These are phyloP conservation scores for Ambispora gerdemannii DNA, from an alignment of 192 early-diverging fungal genomes.

Conservation along the genomic window DNA sequence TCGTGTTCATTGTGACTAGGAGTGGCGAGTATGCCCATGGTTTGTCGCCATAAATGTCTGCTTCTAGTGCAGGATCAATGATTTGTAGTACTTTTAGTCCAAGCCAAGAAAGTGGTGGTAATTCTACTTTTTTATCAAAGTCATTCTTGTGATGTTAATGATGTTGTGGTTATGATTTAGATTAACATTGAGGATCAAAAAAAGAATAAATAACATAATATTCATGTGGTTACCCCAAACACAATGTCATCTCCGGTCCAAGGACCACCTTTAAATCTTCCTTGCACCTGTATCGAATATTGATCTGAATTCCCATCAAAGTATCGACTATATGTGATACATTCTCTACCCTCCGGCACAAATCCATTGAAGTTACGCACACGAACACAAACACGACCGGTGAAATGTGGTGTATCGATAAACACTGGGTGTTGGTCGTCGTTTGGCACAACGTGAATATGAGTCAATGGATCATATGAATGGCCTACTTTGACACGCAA, in stretches of 20 bases:
- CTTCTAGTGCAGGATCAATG: slow-evolving; percentile 73
- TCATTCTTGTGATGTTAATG: slow-evolving; percentile 43
- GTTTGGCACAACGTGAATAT: slow-evolving; percentile 50
- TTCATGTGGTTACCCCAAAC: slow-evolving; percentile 55
- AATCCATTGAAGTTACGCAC: slow-evolving; percentile 64
- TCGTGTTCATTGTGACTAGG: slow-evolving; percentile 71
- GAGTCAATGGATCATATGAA: slow-evolving; percentile 34
- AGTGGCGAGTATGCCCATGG: slow-evolving; percentile 73
- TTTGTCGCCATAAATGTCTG: slow-evolving; percentile 64
- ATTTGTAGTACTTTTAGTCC: slow-evolving; percentile 70
- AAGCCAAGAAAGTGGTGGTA: slow-evolving; percentile 67
- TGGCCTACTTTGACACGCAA: slow-evolving; percentile 42
- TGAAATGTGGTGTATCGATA: slow-evolving; percentile 63
- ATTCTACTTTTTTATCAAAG: slow-evolving; percentile 65
- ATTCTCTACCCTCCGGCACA: slow-evolving; percentile 39
- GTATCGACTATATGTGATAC: slow-evolving; percentile 33
- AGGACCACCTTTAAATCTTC: slow-evolving; percentile 67
- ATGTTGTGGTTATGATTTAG: neutral
- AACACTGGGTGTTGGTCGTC: slow-evolving; percentile 60
- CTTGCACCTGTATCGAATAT: slow-evolving; percentile 70
- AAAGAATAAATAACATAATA: neutral
- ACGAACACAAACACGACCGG: slow-evolving; percentile 63
- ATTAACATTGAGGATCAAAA: neutral
- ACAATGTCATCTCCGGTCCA: slow-evolving; percentile 63
- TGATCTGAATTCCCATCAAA: slow-evolving; percentile 60